Base-by-base conservation (phyloP, 495 filamentous ascomycete genomes). In the Annulohypoxylon maeteangense region DNA sequence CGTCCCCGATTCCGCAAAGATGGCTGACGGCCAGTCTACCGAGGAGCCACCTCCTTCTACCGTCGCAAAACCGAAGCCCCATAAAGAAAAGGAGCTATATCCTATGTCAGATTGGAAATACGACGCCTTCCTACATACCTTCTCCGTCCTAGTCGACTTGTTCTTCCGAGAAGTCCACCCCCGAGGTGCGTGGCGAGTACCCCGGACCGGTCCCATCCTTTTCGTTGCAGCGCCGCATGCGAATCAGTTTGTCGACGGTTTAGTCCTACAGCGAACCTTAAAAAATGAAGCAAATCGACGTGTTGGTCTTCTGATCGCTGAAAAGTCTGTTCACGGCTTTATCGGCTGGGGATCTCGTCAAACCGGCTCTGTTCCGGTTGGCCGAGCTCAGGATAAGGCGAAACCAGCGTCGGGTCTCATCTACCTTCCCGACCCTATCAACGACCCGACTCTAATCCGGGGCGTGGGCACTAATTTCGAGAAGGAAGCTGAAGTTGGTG, bases 151-250 rank as follows among this genome's bases (percentile, higher is more conserved):
- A 22, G 88, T 93, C 36, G 95, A 98, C 77, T 87, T 97, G 60
- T 99, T 99, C 88, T 99, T 99, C 85, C 89, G 95, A 72, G 95
- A 99, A 81, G 92, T 99, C 2, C 94, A 98, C 76, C 95, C 95
- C 7, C 91, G 95, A 48, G 92, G 93, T 62, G 90, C 93, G 51
- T 99, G 95, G 93, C 93, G 92, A 79, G 91, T 99, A 22, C 95
- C 95, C 36, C 86, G 90, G 65, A 86, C 87, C 68, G 95, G 93
- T 1, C 94, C 95, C 0, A 87, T 99, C 60, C 93, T 99, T 42
- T 95, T 99, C 75, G 95, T 99, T 67, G 95, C 94, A n/a, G 95
- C 96, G 18, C 95, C 95, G 67, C 95, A 99, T 86, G 96, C 95
- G 50, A 99, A 99, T 78, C 95, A 99, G 90, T 99, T 99, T 72